These are phyloP conservation scores for Gymnopus androsaceus DNA, from an alignment of 1,284 basidiomycete genomes.

Conservation along the genomic window DNA sequence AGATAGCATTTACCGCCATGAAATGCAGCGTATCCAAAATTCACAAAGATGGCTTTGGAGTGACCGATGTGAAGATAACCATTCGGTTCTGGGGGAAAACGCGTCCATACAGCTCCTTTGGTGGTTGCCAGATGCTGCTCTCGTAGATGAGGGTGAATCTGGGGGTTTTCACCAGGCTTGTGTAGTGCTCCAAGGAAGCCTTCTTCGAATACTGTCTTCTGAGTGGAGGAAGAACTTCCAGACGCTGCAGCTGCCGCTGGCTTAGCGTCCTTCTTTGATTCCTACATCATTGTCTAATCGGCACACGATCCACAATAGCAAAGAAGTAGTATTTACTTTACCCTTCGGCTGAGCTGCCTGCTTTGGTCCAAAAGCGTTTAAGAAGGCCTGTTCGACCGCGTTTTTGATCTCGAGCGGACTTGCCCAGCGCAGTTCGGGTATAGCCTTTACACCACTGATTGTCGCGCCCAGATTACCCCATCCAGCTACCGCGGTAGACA, in stretches of 20 bases:
- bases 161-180: slow-evolving; percentile 93
- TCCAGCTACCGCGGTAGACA: slow-evolving; percentile 54
- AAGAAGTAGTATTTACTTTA: slow-evolving; percentile 60
- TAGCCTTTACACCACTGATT: slow-evolving; percentile 72
- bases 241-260: slow-evolving; percentile 32
- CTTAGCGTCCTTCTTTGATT: slow-evolving; percentile 54
- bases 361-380: slow-evolving; percentile 79
- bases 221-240: slow-evolving; percentile 38
- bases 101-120: slow-evolving; percentile 86
- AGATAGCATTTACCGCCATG: slow-evolving; percentile 91
- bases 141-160: slow-evolving; percentile 78
- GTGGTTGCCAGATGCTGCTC: slow-evolving; percentile 84
- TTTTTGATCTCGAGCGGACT: slow-evolving; percentile 88
- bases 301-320: background rate
- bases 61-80: slow-evolving; percentile 97
- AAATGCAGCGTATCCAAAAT: slow-evolving; percentile 96
- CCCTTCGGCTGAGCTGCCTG: slow-evolving; percentile 66
- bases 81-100: slow-evolving; percentile 99
- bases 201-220: slow-evolving; percentile 86
- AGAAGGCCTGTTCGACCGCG: slow-evolving; percentile 79
- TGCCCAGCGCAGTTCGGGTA: slow-evolving; percentile 85
- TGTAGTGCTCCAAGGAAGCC: slow-evolving; percentile 95
- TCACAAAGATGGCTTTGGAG: slow-evolving; percentile 97
- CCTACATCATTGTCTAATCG: slow-evolving; percentile 39
- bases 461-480: slow-evolving; percentile 78